phyloP scores from a whole-genome alignment of 495 filamentous ascomycete genomes.

The Daldinia bambusicola region DNA sequence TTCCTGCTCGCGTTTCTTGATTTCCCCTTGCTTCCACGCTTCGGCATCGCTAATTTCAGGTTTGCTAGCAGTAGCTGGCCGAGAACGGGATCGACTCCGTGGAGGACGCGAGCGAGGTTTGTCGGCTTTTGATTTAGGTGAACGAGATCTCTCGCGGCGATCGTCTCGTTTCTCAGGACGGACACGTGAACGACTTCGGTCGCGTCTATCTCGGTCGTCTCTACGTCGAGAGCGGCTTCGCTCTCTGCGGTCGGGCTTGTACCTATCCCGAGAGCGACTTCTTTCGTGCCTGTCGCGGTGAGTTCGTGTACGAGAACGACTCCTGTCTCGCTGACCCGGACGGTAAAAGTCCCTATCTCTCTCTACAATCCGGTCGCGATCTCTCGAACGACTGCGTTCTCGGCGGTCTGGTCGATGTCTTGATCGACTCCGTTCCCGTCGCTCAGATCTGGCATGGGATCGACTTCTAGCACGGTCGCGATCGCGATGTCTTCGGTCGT shows the following conservation, averaged over 20 bases:
- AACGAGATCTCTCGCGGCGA: slow-evolving; percentile 48
- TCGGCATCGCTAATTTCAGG: slow-evolving; percentile 46
- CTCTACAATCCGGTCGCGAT: slow-evolving; percentile 48
- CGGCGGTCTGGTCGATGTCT: slow-evolving; percentile 41
- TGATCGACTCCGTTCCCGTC: slow-evolving; percentile 43
- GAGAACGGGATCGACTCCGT: slow-evolving; percentile 53
- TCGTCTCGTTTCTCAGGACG: slow-evolving; percentile 40
- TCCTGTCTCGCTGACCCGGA: slow-evolving; percentile 49
- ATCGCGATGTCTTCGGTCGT: slow-evolving; percentile 36
- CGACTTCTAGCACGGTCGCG: slow-evolving; percentile 44
- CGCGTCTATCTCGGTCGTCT: slow-evolving; percentile 45
- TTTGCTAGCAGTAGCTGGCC: slow-evolving; percentile 44
- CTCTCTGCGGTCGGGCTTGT: slow-evolving; percentile 52
- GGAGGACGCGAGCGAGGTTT: slow-evolving; percentile 43
- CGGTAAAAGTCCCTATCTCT: slow-evolving; percentile 48
- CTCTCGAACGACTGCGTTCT: slow-evolving; percentile 48
- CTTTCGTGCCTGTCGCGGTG: slow-evolving; percentile 43
- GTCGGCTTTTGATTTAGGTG: slow-evolving; percentile 47
- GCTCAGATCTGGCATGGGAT: slow-evolving; percentile 32
- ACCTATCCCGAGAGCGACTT: slow-evolving; percentile 47
- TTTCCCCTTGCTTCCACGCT: slow-evolving; percentile 63
- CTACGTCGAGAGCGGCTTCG: slow-evolving; percentile 53
- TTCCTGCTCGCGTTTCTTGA: slow-evolving; percentile 66
- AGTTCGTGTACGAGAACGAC: slow-evolving; percentile 44
- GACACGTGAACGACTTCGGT: slow-evolving; percentile 43